phyloP scores from a whole-genome alignment of 2,329 filamentous ascomycete species.

The Aspergillus brasiliensis region DNA sequence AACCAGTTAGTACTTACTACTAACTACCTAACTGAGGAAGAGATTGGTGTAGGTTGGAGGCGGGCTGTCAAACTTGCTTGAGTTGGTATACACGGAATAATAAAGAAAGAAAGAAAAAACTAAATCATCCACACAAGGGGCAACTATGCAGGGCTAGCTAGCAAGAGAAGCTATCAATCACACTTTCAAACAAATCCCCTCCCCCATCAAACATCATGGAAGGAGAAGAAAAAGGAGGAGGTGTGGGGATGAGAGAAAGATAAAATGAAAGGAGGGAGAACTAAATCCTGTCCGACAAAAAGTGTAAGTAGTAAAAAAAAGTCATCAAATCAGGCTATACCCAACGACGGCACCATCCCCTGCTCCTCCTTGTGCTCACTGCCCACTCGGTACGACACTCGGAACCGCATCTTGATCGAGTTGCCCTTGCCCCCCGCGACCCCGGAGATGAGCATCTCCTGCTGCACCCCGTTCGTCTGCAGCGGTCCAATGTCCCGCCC shows the following conservation, averaged over 20 bases:
- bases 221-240: no score
- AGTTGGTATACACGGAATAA: not conserved
- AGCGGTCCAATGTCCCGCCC: slow-evolving; percentile 72
- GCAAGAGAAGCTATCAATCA: not conserved
- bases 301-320: not conserved
- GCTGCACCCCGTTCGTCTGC: slow-evolving; percentile 76
- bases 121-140: not conserved
- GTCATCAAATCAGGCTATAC: slow-evolving; percentile 59
- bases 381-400: slow-evolving; percentile 74
- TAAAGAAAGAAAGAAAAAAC: not conserved
- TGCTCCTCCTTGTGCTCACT: slow-evolving; percentile 69
- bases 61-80: not conserved
- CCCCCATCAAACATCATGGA: no score
- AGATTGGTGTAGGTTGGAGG: not conserved
- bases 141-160: not conserved
- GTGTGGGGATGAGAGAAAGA: not conserved
- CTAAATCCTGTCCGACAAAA: not conserved
- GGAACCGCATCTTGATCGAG: slow-evolving; percentile 87
- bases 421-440: slow-evolving; percentile 73
- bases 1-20: no score
- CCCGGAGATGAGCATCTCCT: slow-evolving; percentile 76
- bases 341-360: slow-evolving; percentile 80
- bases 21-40: not conserved
- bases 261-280: not conserved
- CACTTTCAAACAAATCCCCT: no score